Evolutionary conservation across 2,329 filamentous ascomycete species (phyloP), one percentile per base, ranked within the genome.

Genomic region (Xylariales sp.): DNA sequence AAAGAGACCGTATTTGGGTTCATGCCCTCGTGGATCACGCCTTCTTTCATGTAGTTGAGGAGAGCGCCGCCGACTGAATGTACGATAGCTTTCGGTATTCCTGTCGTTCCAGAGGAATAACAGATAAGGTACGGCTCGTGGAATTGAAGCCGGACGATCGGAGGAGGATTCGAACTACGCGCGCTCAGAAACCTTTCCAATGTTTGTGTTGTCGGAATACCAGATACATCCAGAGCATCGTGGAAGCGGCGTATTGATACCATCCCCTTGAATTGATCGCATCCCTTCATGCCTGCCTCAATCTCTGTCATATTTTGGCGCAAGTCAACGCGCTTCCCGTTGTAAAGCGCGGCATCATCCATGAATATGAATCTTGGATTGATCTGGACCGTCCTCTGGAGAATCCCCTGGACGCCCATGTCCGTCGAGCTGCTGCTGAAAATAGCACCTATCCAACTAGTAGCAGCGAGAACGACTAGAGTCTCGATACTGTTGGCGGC

Each of bases 1-100:
- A 80, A 50, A 1, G 61, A 56, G 1, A 77, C 66, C 31, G 62
- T 65, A n/a, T 62, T 55, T 0, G 65, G 51, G 0, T 49, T 56
- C 4, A 63, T 43, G 20, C 66, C 63, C 35, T 73, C 68, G 53
- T 79, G 74, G 19, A 79, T 58, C 3, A 58, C 61, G 1, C 65
- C 68, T 58, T 94, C 88, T 56, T 90, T 78, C 46, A 51, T 55
- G 11, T 55, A 52, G 47, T 60, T 72, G 18, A 88, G 47, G 21
- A 86, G 60, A 1, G 78, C 64, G 0, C 83, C 82, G 3, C 85
- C 85, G 1, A 79, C 74, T 1, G 80, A 82, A 59, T 95, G 88
- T 3, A 91, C 86, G 48, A 94, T 93, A 45, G 86, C 89, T 56
- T 94, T 94, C 10, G 88, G 88, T 15, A 77, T 79, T 4, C 88